phyloP scores from a whole-genome alignment of 2,329 filamentous ascomycete genomes.

The Colletotrichum higginsianum region DNA sequence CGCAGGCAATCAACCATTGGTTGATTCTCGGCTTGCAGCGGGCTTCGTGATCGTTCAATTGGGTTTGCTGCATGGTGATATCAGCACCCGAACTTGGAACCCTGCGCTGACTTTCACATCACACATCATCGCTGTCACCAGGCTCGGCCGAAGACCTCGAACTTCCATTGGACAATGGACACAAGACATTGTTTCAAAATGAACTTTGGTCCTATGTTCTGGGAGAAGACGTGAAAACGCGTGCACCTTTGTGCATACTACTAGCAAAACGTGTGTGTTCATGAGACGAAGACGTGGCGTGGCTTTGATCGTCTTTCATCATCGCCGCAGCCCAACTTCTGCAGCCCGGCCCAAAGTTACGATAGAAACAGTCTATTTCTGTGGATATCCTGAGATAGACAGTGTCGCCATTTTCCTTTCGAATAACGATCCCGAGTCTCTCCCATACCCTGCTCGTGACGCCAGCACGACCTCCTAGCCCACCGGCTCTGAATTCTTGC shows the following conservation, averaged over 20 bases:
- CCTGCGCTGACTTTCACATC: conserved; percentile 10
- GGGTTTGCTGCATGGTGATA: conserved; percentile 10
- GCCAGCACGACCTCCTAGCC: neutral
- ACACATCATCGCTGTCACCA: neutral
- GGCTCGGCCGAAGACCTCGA: neutral
- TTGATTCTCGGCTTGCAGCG: conserved; percentile 13
- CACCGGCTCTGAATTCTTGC: neutral
- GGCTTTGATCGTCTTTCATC: neutral
- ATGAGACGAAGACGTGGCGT: neutral
- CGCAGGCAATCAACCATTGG: neutral
- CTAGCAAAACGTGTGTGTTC: neutral
- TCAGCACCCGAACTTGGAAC: conserved; percentile 13
- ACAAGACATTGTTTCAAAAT: neutral
- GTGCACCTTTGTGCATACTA: neutral
- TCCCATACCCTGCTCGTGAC: neutral
- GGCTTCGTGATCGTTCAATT: neutral
- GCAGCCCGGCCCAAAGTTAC: neutral
- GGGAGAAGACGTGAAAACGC: neutral
- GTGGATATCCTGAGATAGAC: too few relatives aligned
- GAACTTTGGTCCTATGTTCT: neutral
- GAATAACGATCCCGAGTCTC: too few relatives aligned
- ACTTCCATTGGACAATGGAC: conserved; percentile 10
- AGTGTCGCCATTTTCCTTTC: too few relatives aligned
- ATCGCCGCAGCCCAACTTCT: neutral
- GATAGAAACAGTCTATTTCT: too few relatives aligned